Evolutionary conservation across 805 yeast genomes (phyloP).

Genomic region (Kodamaea leandrae): DNA sequence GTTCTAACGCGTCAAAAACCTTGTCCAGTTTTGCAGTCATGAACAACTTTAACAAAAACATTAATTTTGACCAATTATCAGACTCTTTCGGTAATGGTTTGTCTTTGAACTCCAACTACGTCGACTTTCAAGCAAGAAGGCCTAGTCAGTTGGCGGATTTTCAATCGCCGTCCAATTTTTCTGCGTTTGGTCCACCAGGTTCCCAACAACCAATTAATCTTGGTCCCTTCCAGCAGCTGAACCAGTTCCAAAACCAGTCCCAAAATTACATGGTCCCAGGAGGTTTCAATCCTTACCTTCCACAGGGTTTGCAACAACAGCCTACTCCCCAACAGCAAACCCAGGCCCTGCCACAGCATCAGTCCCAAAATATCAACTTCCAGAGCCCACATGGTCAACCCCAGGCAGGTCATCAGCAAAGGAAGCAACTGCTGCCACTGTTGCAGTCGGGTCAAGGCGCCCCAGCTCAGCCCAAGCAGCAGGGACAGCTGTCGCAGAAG

Average conservation of each 20-base stretch:
- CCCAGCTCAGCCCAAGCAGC: slow-evolving; percentile 16
- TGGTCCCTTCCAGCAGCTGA: slow-evolving; percentile 10
- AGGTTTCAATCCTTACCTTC: slow-evolving; percentile 9
- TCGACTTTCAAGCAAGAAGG: slow-evolving; percentile 41
- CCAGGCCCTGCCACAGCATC: neutral
- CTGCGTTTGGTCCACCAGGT: slow-evolving; percentile 2
- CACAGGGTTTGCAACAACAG: slow-evolving; percentile 15
- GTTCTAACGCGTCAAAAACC: slow-evolving; percentile 12
- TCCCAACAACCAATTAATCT: slow-evolving; percentile 6
- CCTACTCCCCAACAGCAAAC: neutral
- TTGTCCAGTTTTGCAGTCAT: slow-evolving; percentile 31
- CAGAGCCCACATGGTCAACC: slow-evolving; percentile 9
- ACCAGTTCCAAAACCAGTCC: slow-evolving; percentile 7
- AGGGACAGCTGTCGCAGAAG: slow-evolving; percentile 13
- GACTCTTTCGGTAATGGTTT: slow-evolving; percentile 29
- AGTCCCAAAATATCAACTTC: slow-evolving; percentile 11
- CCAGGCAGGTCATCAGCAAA: slow-evolving; percentile 8
- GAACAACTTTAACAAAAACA: slow-evolving; percentile 25
- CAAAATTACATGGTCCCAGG: slow-evolving; percentile 7
- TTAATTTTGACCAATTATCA: slow-evolving; percentile 25
- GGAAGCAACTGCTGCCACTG: slow-evolving; percentile 7
- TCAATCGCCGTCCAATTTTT: slow-evolving; percentile 8
- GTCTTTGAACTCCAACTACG: slow-evolving; percentile 32
- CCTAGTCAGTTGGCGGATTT: slow-evolving; percentile 42
- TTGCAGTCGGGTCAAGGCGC: slow-evolving; percentile 10